A percentile compares a stretch with the other conserved stretches of the same genome.
Evolutionary conservation across 164 flowering plant species (phyloP).

Genomic region (Stephania yunnanensis): DNA sequence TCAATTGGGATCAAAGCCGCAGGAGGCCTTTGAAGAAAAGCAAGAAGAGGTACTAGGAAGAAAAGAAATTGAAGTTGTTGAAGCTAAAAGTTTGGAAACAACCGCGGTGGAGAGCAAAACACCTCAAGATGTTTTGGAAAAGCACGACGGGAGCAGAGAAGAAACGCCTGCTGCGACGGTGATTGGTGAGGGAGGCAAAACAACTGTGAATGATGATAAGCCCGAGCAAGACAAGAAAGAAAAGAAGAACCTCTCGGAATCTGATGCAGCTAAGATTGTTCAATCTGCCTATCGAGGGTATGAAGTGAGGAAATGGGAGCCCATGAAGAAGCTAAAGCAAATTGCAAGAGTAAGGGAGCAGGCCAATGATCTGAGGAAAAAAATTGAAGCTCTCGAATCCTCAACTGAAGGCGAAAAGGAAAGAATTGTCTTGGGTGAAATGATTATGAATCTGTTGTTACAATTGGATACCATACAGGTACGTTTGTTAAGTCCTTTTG

Average conservation of each 20-base stretch:
- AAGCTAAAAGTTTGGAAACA: not conserved
- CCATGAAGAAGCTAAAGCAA: constrained; percentile 58
- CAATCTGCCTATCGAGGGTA: constrained; percentile 70
- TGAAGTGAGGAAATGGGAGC: constrained; percentile 59
- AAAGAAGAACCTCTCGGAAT: constrained; percentile 24
- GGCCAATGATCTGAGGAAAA: constrained; percentile 26
- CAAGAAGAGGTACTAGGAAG: no score
- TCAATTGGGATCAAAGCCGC: no score
- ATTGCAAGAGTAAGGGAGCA: constrained; percentile 38
- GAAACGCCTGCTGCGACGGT: not conserved
- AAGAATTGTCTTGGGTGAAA: constrained; percentile 43
- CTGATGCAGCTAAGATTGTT: constrained; percentile 52
- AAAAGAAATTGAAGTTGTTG: not conserved
- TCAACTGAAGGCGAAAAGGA: constrained; percentile 34
- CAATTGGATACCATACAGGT: constrained; percentile 77
- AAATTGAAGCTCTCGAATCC: constrained; percentile 32
- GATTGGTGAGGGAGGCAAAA: not conserved
- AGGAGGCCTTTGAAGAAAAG: no score
- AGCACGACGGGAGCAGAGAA: no score
- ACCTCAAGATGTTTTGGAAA: not conserved
- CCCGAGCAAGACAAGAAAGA: constrained; percentile 5
- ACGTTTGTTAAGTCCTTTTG: constrained; percentile 7
- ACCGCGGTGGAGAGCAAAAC: not conserved
- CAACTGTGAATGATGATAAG: not conserved
- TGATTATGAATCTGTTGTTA: constrained; percentile 59